Conservation (phyloP, 2,329 filamentous ascomycete genomes). For the Chrysosporium keratinophilum region DNA sequence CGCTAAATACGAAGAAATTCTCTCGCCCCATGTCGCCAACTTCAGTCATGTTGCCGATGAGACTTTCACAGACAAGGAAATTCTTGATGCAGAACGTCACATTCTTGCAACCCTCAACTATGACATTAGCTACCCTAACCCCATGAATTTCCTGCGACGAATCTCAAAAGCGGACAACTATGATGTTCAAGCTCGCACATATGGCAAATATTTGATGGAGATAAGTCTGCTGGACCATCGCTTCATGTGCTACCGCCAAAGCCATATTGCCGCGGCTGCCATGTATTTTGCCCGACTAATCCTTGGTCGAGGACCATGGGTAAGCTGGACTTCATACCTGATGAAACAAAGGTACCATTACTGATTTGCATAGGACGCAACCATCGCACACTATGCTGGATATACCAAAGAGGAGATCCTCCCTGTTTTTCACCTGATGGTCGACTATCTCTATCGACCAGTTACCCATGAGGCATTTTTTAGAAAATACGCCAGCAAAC, state of each 20-base stretch:
- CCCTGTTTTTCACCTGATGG: conserved; percentile 85
- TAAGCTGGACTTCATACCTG: conserved; percentile 37
- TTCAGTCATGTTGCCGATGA: conserved; percentile 96
- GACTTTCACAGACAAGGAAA: conserved; percentile 89
- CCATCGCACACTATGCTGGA: conserved; percentile 79
- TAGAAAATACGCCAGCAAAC: conserved; percentile 99
- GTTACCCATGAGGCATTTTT: conserved; percentile 95
- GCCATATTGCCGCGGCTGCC: conserved; percentile 78
- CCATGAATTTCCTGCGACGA: conserved; percentile 98
- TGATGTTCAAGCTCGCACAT: conserved; percentile 91
- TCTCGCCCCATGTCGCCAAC: conserved; percentile 92
- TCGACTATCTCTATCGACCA: conserved; percentile 86
- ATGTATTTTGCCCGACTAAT: conserved; percentile 94
- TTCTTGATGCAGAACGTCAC: conserved; percentile 92
- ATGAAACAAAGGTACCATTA: background rate
- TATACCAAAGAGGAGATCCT: conserved; percentile 89
- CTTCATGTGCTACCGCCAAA: conserved; percentile 81
- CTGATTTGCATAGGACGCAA: conserved; percentile 53
- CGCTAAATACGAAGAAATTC: conserved; percentile 94
- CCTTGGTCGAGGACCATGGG: conserved; percentile 83
- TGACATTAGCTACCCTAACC: conserved; percentile 96
- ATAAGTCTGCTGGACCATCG: conserved; percentile 91
- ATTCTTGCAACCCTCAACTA: conserved; percentile 86
- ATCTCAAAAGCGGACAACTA: conserved; percentile 99
- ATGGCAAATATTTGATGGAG: conserved; percentile 96